These are phyloP conservation scores for Coelastrella sp. DNA, from an alignment of 139 green algal genomes.

Conservation along the genomic window DNA sequence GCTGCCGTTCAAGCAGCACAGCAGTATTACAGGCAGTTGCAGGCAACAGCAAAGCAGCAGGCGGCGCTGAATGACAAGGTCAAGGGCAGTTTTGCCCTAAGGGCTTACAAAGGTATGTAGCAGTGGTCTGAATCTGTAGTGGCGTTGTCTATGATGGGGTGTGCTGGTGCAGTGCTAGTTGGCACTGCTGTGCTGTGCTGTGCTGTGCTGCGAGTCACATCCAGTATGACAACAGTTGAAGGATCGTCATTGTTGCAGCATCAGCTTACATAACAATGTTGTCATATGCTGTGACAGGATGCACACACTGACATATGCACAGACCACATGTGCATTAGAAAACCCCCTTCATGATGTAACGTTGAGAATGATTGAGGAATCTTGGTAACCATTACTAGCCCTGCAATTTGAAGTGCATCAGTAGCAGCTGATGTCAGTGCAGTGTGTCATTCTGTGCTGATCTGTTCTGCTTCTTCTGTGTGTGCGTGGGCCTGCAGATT, in stretches of 20 bases:
- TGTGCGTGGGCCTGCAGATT: background rate
- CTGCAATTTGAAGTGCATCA: background rate
- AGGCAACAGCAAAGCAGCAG: slow-evolving; percentile 1
- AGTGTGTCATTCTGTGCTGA: background rate
- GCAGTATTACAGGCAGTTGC: slow-evolving; percentile 28
- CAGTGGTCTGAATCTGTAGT: background rate
- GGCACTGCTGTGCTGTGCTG: background rate
- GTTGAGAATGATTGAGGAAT: no score
- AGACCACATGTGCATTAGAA: no score
- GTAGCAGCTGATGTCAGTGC: background rate
- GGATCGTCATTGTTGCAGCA: no score
- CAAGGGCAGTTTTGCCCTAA: background rate
- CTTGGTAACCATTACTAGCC: no score
- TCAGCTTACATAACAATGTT: no score
- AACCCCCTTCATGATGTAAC: no score
- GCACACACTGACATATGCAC: no score
- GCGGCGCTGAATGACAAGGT: slow-evolving; percentile 12
- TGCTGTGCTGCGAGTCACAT: no score
- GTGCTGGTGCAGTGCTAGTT: no score
- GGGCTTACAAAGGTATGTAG: slow-evolving; percentile 24
- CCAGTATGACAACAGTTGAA: no score
- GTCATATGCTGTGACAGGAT: no score
- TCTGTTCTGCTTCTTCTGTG: background rate
- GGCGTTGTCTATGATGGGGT: background rate
- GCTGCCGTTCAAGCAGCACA: background rate